Conservation (phyloP, 768 basidiomycete species). For the Glaciozyma martinii region DNA sequence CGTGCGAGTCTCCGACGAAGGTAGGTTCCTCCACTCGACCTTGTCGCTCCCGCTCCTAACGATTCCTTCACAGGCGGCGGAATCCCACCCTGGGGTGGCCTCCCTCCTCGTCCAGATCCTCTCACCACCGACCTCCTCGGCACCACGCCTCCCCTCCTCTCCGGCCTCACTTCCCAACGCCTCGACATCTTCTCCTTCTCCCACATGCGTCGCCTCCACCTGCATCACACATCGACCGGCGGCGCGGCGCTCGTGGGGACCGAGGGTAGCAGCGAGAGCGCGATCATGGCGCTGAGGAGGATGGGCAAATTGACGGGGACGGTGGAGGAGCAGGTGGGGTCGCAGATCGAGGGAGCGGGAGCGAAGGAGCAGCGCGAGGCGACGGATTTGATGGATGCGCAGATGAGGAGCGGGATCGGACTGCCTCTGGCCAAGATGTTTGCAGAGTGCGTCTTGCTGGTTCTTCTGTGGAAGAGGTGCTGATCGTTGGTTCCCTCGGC, state of each 20-base stretch:
- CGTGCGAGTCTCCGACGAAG: constrained; percentile 85
- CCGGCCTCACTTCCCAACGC: constrained; percentile 13
- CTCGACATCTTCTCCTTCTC: constrained; percentile 82
- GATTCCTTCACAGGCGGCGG: constrained; percentile 15
- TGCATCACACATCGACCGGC: constrained; percentile 10
- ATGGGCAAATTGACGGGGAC: constrained; percentile 53
- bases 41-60: not conserved
- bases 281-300: constrained; percentile 56
- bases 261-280: constrained; percentile 56
- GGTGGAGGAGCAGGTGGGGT: constrained; percentile 63
- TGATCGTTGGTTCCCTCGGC: no score
- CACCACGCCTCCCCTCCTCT: not conserved
- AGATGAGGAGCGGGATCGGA: constrained; percentile 27
- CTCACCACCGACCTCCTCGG: not conserved
- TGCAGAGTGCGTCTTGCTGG: constrained; percentile 23
- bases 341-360: not conserved
- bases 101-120: constrained; percentile 42
- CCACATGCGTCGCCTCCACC: constrained; percentile 49
- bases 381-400: constrained; percentile 15
- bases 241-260: constrained; percentile 31
- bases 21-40: constrained; percentile 38
- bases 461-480: not conserved
- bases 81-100: constrained; percentile 56
- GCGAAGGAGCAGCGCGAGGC: constrained; percentile 1
- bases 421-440: constrained; percentile 31